A percentile compares a stretch with the other conserved stretches of the same genome.
Evolutionary conservation across 2,329 filamentous ascomycete genomes (phyloP).

Genomic region (Fusarium succisae): DNA sequence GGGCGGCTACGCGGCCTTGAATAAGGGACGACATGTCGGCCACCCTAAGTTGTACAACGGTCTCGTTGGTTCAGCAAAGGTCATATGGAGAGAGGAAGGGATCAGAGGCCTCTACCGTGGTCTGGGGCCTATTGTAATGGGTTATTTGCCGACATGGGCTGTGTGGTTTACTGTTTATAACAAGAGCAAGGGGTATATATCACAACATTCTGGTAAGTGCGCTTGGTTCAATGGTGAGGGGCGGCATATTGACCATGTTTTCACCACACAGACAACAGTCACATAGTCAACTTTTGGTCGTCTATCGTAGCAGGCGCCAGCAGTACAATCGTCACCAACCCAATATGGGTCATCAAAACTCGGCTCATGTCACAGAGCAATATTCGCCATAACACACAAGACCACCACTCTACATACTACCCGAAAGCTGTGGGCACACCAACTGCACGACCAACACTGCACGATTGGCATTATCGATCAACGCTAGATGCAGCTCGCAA

Average conservation of each 20-base stretch:
- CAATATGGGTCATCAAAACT: conserved; percentile 99
- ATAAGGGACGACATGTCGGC: conserved; percentile 58
- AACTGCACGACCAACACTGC: conserved; percentile 63
- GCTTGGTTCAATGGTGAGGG: neutral
- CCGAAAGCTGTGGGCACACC: conserved; percentile 63
- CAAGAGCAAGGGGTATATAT: conserved; percentile 79
- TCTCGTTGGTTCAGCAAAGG: conserved; percentile 82
- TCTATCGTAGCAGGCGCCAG: conserved; percentile 91
- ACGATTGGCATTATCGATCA: conserved; percentile 92
- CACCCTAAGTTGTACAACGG: conserved; percentile 79
- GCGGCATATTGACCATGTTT: conserved; percentile 19
- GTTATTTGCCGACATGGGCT: conserved; percentile 97
- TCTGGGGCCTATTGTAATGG: conserved; percentile 91
- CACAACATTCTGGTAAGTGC: conserved; percentile 68
- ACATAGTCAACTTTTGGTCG: conserved; percentile 85
- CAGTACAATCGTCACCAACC: conserved; percentile 94
- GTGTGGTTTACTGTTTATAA: conserved; percentile 99
- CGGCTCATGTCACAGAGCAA: conserved; percentile 93
- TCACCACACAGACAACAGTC: conserved; percentile 70
- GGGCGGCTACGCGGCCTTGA: conserved; percentile 75
- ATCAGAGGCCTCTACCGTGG: conserved; percentile 92
- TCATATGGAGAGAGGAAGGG: conserved; percentile 90
- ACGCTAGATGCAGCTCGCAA: conserved; percentile 93
- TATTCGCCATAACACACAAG: conserved; percentile 49
- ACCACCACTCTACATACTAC: conserved; percentile 54